These are phyloP conservation scores for Helicostylum pulchrum DNA, from an alignment of 192 early-diverging fungal genomes.

Conservation along the genomic window DNA sequence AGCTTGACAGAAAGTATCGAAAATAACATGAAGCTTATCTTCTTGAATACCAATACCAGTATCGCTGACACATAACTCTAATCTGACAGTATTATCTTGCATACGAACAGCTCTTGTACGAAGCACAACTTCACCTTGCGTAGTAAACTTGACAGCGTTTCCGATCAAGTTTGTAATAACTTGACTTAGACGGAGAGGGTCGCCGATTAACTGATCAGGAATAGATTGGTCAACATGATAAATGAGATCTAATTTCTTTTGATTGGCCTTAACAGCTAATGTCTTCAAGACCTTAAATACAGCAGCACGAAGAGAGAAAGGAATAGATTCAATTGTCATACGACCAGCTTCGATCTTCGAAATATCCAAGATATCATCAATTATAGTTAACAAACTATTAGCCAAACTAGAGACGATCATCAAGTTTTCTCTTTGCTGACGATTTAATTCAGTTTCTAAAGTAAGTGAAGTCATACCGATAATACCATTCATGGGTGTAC, in stretches of 20 bases:
- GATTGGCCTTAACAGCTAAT: conserved; percentile 58
- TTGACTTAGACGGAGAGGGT: conserved; percentile 65
- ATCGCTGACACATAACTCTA: conserved; percentile 72
- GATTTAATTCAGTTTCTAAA: conserved; percentile 67
- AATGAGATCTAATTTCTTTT: conserved; percentile 61
- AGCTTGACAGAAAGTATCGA: conserved; percentile 81
- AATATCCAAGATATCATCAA: conserved; percentile 61
- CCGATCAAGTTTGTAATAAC: conserved; percentile 71
- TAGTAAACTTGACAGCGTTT: conserved; percentile 70
- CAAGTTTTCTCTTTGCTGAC: conserved; percentile 61
- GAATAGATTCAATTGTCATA: conserved; percentile 61
- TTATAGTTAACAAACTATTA: conserved; percentile 43
- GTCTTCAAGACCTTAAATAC: conserved; percentile 60
- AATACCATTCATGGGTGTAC: conserved; percentile 76
- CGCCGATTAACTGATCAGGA: conserved; percentile 59
- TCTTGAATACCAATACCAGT: conserved; percentile 85
- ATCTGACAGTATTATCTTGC: conserved; percentile 39
- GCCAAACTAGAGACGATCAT: conserved; percentile 43
- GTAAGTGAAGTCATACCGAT: conserved; percentile 65
- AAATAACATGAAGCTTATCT: conserved; percentile 72
- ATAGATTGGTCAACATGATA: conserved; percentile 57
- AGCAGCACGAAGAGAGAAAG: conserved; percentile 54
- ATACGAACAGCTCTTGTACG: conserved; percentile 12
- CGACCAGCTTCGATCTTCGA: conserved; percentile 79
- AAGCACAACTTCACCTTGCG: conserved; percentile 32